A percentile compares a stretch with the other conserved stretches of the same genome.
Conservation (phyloP, 768 basidiomycete species). For the Sarcomyxa edulis region DNA sequence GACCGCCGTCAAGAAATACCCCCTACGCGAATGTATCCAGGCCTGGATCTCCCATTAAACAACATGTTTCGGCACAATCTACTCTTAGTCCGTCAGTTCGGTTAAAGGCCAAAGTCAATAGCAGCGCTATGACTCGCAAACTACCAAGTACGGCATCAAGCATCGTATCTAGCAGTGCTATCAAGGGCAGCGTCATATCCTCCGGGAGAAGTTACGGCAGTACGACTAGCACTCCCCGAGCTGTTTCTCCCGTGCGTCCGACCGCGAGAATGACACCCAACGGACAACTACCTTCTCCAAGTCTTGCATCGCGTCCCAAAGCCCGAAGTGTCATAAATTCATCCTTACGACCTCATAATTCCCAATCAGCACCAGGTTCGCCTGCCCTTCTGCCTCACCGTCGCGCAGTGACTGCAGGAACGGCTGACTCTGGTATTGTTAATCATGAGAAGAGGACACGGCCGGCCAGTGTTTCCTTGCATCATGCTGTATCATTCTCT, state of each 20-base stretch:
- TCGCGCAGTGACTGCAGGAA: too few species aligned
- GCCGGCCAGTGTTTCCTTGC: slow-evolving; percentile 26
- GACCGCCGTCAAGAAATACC: slow-evolving; percentile 22
- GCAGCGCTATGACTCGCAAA: slow-evolving; percentile 39
- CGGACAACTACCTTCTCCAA: slow-evolving; percentile 34
- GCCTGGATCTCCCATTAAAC: slow-evolving; percentile 38
- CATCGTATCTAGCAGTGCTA: slow-evolving; percentile 6
- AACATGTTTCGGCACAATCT: slow-evolving; percentile 17
- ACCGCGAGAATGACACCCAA: slow-evolving; percentile 38
- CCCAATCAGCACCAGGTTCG: slow-evolving; percentile 26
- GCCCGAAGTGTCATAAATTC: slow-evolving; percentile 16
- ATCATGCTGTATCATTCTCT: slow-evolving; percentile 32
- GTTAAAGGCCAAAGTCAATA: slow-evolving; percentile 62
- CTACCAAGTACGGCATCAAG: slow-evolving; percentile 11
- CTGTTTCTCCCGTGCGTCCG: too few species aligned
- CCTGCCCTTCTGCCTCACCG: slow-evolving; percentile 29
- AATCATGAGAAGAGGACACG: slow-evolving; percentile 21
- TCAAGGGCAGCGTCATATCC: slow-evolving; percentile 16
- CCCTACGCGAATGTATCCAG: slow-evolving; percentile 29
- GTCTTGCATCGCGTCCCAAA: slow-evolving; percentile 19
- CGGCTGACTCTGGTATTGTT: too few species aligned
- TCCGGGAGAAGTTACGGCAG: too few species aligned
- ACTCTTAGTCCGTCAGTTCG: slow-evolving; percentile 23
- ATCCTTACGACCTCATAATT: too few species aligned
- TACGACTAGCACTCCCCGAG: too few species aligned